phyloP scores from a whole-genome alignment of 345 rosid species.

The Corchorus capsularis region DNA sequence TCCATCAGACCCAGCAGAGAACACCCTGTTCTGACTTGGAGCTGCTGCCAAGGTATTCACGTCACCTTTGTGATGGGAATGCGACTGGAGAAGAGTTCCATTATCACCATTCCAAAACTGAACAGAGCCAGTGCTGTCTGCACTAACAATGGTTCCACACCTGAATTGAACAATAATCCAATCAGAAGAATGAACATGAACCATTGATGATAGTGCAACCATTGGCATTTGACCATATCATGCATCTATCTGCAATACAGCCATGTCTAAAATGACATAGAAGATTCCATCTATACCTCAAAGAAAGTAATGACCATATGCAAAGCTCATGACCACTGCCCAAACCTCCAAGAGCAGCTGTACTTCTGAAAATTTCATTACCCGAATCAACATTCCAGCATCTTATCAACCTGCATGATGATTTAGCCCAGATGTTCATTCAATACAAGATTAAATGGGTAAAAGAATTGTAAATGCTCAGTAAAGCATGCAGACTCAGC shows the following conservation, averaged over 20 bases:
- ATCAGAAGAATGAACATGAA: slow-evolving; percentile 23
- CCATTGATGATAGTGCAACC: neutral
- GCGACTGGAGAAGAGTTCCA: slow-evolving; percentile 85
- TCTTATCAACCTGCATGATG: slow-evolving; percentile 71
- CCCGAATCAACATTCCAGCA: slow-evolving; percentile 80
- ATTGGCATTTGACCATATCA: neutral
- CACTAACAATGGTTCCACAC: slow-evolving; percentile 85
- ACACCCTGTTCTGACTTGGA: slow-evolving; percentile 86
- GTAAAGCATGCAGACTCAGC: neutral
- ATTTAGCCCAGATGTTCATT: neutral
- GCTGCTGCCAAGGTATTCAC: slow-evolving; percentile 79
- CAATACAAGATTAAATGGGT: neutral
- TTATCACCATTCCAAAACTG: slow-evolving; percentile 89
- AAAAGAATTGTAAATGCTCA: neutral
- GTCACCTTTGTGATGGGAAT: slow-evolving; percentile 85
- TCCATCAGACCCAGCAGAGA: slow-evolving; percentile 95
- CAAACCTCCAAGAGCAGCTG: slow-evolving; percentile 81
- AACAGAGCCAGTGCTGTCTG: slow-evolving; percentile 87
- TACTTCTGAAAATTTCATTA: slow-evolving; percentile 77
- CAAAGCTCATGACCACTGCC: slow-evolving; percentile 68
- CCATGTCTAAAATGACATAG: neutral
- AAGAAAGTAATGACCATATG: slow-evolving; percentile 82
- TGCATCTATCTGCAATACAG: neutral
- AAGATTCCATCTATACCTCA: slow-evolving; percentile 52
- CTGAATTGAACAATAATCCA: slow-evolving; percentile 38